Evolutionary conservation across 345 rosid species (phyloP).

Genomic region (Citrus reticulata): DNA sequence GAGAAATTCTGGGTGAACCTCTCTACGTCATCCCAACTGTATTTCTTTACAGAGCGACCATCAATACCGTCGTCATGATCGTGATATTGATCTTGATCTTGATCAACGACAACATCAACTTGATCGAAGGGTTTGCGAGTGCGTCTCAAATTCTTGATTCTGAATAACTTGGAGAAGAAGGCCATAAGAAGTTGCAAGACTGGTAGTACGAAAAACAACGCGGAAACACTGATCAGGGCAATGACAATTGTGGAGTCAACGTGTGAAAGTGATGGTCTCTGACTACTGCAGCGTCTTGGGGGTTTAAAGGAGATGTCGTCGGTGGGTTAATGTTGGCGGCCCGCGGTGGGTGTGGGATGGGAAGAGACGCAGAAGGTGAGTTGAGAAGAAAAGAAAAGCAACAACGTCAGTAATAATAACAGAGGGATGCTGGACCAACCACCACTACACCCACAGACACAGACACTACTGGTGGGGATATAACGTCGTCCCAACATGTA

Average conservation of each 20-base stretch:
- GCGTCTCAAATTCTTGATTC: constrained; percentile 17
- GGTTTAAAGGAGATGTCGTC: constrained; percentile 27
- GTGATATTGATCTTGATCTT: not conserved
- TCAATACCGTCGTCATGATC: not conserved
- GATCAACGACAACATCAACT: constrained; percentile 4
- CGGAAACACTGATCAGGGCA: constrained; percentile 1
- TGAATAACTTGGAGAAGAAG: constrained; percentile 23
- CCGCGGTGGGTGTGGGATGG: constrained; percentile 1
- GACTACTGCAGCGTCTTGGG: not conserved
- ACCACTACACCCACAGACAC: constrained; percentile 5
- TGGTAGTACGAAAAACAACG: not conserved
- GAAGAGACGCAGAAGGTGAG: constrained; percentile 32
- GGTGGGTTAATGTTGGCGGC: constrained; percentile 2
- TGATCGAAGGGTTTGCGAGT: not conserved
- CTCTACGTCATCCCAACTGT: constrained; percentile 52
- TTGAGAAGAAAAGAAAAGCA: not conserved
- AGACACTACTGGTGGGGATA: constrained; percentile 15
- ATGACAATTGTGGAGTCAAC: not conserved
- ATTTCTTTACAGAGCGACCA: constrained; percentile 25
- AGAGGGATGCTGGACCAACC: constrained; percentile 8
- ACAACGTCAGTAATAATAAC: constrained; percentile 6
- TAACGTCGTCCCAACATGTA: not conserved
- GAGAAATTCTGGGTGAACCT: constrained; percentile 48
- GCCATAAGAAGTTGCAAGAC: constrained; percentile 33
- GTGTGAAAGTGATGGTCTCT: not conserved